A percentile compares a stretch with the other conserved stretches of the same genome.
phyloP scores from a whole-genome alignment of 2,329 filamentous ascomycete species.

The Elsinoe arachidis region DNA sequence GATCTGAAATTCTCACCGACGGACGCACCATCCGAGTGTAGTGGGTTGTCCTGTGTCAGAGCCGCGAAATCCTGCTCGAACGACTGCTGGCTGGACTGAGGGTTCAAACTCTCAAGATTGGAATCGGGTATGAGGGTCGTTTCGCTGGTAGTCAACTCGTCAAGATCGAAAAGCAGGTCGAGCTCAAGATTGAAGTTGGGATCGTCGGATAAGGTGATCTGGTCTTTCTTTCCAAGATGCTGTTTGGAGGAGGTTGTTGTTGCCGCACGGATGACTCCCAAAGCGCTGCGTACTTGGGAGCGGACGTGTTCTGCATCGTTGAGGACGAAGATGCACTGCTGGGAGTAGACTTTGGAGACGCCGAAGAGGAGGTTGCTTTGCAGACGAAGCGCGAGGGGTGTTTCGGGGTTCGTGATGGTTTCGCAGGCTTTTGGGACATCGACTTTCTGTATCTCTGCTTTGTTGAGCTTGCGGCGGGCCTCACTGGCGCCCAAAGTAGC shows the following conservation, averaged over 20 bases:
- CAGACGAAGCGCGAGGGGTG: conserved; percentile 79
- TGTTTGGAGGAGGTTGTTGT: conserved; percentile 1
- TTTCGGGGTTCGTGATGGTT: conserved; percentile 76
- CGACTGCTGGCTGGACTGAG: not conserved
- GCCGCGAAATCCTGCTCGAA: not conserved
- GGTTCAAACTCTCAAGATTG: not conserved
- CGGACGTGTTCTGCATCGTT: conserved; percentile 67
- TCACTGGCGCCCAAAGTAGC: conserved; percentile 76
- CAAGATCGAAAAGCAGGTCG: conserved; percentile 49
- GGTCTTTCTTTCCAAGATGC: conserved; percentile 51
- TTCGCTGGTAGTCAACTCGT: conserved; percentile 42
- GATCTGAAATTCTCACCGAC: not conserved
- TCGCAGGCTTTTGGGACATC: conserved; percentile 78
- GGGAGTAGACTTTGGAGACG: conserved; percentile 72
- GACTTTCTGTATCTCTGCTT: conserved; percentile 81
- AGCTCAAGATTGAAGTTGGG: conserved; percentile 67
- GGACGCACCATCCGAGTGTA: not conserved
- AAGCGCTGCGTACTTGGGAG: conserved; percentile 51
- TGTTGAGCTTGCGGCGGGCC: conserved; percentile 62
- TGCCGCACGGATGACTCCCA: not conserved
- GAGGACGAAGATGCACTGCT: conserved; percentile 82
- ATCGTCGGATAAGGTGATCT: conserved; percentile 73
- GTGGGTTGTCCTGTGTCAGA: not conserved
- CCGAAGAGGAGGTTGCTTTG: conserved; percentile 66
- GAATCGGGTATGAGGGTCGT: conserved; percentile 21